These are phyloP conservation scores for Suillus sp. DNA, from an alignment of 768 basidiomycete species.

Conservation along the genomic window DNA sequence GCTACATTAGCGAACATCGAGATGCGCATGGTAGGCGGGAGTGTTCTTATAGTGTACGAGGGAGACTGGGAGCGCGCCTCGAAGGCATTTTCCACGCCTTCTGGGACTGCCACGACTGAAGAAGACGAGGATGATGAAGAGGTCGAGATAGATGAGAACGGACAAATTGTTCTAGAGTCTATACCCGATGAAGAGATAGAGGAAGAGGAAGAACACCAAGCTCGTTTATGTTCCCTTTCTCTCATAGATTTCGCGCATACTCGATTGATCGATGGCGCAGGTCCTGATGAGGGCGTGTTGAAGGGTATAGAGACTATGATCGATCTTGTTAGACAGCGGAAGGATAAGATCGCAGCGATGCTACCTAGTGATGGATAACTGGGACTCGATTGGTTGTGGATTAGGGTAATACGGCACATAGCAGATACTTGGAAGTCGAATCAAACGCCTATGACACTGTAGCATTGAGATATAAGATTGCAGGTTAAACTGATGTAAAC, in stretches of 20 bases:
- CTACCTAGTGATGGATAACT: not conserved
- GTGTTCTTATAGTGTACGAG: constrained; percentile 82
- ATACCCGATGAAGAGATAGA: constrained; percentile 25
- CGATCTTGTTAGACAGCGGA: constrained; percentile 59
- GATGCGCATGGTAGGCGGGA: constrained; percentile 80
- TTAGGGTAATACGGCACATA: not conserved
- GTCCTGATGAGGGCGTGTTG: constrained; percentile 79
- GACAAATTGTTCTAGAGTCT: constrained; percentile 26
- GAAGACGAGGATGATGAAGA: constrained; percentile 42
- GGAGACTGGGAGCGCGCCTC: constrained; percentile 49
- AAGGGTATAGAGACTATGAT: constrained; percentile 70
- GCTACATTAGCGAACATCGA: constrained; percentile 54
- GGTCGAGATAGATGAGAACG: constrained; percentile 34
- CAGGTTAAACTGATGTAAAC: no score
- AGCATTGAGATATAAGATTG: no score
- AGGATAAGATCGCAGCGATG: constrained; percentile 40
- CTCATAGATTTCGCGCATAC: constrained; percentile 98
- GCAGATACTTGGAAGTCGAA: not conserved
- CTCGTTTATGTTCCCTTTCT: constrained; percentile 55
- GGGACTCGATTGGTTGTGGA: not conserved
- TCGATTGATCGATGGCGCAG: constrained; percentile 61
- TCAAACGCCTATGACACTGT: not conserved
- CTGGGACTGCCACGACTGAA: constrained; percentile 13
- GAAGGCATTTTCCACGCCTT: constrained; percentile 38
- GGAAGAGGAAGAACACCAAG: constrained; percentile 27